phyloP scores from a whole-genome alignment of 805 yeast genomes.

The Lipomyces sp. region DNA sequence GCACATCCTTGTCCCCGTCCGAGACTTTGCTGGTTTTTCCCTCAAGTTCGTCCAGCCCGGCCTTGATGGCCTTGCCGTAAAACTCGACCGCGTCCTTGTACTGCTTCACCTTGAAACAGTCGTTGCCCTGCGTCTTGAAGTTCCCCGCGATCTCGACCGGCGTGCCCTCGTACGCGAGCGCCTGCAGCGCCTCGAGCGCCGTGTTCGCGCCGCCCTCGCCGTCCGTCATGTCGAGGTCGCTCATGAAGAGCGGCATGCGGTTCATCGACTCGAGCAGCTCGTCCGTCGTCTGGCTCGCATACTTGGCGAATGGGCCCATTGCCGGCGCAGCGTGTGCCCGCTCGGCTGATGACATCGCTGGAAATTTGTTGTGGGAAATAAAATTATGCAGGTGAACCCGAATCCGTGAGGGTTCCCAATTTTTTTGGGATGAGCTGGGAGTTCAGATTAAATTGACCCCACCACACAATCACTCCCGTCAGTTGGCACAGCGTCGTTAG shows the following conservation, averaged over 20 bases:
- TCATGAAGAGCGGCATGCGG: conserved; percentile 91
- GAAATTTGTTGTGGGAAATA: too few relatives aligned
- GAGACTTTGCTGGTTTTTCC: background rate
- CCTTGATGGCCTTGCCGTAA: conserved; percentile 76
- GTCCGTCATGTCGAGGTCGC: conserved; percentile 70
- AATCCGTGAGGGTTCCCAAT: too few relatives aligned
- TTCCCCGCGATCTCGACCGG: conserved; percentile 88
- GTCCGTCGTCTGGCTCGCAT: conserved; percentile 51
- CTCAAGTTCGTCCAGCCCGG: conserved; percentile 36
- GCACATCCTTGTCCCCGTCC: background rate
- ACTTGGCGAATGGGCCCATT: conserved; percentile 17
- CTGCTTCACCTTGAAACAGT: conserved; percentile 66
- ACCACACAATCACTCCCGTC: too few relatives aligned
- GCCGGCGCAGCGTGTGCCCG: background rate
- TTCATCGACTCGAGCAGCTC: conserved; percentile 76
- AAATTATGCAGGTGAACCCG: too few relatives aligned
- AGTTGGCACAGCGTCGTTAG: too few relatives aligned
- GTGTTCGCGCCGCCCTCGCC: conserved; percentile 66
- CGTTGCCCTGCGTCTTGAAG: conserved; percentile 92
- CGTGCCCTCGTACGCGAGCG: conserved; percentile 92
- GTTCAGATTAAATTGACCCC: too few relatives aligned
- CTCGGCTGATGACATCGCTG: background rate
- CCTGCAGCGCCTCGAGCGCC: conserved; percentile 81
- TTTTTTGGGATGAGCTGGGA: too few relatives aligned
- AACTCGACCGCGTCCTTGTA: conserved; percentile 72